Percentiles rank a stretch among this genome's conserved stretches.
Evolutionary conservation across 2,329 filamentous ascomycete species (phyloP).

Genomic region (Tolypocladium amazonense): DNA sequence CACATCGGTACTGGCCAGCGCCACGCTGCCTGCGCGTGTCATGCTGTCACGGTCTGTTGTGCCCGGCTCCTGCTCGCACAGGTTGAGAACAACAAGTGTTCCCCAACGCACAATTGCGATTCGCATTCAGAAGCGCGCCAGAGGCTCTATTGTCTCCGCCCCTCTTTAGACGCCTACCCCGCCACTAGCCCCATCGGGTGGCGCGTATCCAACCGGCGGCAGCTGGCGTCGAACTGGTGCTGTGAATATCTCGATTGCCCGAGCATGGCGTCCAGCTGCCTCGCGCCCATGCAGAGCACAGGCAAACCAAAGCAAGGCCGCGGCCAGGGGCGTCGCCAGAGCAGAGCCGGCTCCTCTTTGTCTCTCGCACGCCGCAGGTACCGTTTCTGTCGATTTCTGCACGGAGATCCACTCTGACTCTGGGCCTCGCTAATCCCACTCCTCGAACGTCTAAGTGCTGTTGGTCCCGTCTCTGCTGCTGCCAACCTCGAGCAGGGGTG

Average conservation of each 20-base stretch:
- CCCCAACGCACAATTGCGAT: conserved; percentile 1
- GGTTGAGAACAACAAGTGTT: neutral
- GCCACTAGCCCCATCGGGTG: conserved; percentile 4
- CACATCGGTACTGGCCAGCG: neutral
- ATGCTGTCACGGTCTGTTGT: neutral
- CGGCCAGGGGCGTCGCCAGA: conserved; percentile 5
- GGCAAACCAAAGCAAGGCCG: conserved; percentile 8
- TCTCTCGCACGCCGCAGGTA: conserved; percentile 18
- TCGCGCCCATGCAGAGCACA: conserved; percentile 7
- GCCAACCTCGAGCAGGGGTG: conserved; percentile 9
- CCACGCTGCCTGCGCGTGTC: neutral
- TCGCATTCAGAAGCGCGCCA: neutral
- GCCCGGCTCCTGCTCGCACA: neutral
- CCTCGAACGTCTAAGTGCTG: conserved; percentile 3
- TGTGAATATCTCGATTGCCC: neutral
- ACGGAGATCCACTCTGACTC: conserved; percentile 15
- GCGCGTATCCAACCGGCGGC: neutral
- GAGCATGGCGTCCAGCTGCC: neutral
- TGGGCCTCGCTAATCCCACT: conserved; percentile 4
- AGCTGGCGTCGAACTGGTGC: neutral
- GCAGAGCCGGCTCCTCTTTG: conserved; percentile 7
- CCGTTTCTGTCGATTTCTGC: conserved; percentile 18
- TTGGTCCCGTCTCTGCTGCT: conserved; percentile 12
- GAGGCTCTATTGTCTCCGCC: conserved; percentile 5
- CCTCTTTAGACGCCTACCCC: conserved; percentile 1